Percentiles rank a stretch among this genome's conserved stretches.
These are phyloP conservation scores for Malus domestica DNA, from an alignment of 306 rosid genomes.

Conservation along the genomic window DNA sequence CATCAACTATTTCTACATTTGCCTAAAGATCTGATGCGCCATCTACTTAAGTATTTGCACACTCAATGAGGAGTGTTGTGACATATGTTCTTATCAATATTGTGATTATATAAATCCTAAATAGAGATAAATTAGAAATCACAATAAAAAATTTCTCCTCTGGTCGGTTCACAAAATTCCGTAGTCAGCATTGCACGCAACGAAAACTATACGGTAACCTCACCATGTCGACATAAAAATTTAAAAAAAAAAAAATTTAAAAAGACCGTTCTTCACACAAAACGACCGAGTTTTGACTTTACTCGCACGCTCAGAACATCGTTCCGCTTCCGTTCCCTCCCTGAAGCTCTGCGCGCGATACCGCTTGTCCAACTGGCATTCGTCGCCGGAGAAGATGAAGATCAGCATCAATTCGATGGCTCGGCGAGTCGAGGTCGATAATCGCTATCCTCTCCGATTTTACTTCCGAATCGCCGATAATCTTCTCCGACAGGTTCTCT, in stretches of 20 bases:
- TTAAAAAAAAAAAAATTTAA: background rate
- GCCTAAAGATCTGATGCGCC: no score
- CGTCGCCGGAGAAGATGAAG: slow-evolving; percentile 43
- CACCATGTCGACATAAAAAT: slow-evolving; percentile 32
- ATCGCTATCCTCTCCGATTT: slow-evolving; percentile 69
- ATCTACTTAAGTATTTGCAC: no score
- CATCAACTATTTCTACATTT: no score
- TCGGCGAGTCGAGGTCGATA: slow-evolving; percentile 69
- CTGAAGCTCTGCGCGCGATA: background rate
- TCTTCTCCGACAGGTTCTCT: slow-evolving; percentile 78
- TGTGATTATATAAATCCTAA: no score
- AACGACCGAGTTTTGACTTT: slow-evolving; percentile 39
- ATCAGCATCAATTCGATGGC: slow-evolving; percentile 62
- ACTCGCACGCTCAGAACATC: slow-evolving; percentile 4
- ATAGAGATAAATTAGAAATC: no score
- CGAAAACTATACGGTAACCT: background rate
- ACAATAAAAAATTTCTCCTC: no score
- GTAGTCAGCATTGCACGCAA: background rate
- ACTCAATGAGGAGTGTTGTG: no score
- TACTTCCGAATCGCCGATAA: slow-evolving; percentile 91
- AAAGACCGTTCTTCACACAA: background rate
- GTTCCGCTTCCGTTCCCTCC: background rate
- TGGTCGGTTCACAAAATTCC: background rate
- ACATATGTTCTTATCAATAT: no score
- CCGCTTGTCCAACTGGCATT: slow-evolving; percentile 18